A percentile compares a stretch with the other conserved stretches of the same genome.
Evolutionary conservation across 2,329 filamentous ascomycete genomes (phyloP).

Genomic region (Aspergillus clavatus): DNA sequence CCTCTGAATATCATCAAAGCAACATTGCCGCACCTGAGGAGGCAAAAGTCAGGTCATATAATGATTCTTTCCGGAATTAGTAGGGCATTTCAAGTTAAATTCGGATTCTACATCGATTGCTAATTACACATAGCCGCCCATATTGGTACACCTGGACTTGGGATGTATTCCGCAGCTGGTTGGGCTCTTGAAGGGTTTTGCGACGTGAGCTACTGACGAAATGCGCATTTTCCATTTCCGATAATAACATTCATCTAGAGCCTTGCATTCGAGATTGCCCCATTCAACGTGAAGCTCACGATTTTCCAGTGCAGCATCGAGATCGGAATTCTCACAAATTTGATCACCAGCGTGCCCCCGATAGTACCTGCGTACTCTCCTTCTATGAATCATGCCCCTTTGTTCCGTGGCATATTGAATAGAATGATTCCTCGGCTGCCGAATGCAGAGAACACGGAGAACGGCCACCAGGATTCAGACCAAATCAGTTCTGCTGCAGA

Average conservation of each 20-base stretch:
- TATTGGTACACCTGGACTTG: conserved; percentile 84
- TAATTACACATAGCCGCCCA: conserved; percentile 59
- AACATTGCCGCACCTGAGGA: conserved; percentile 70
- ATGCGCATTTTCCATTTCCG: background rate
- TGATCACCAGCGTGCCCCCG: conserved; percentile 76
- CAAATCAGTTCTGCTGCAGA: conserved; percentile 25
- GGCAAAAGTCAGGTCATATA: conserved; percentile 80
- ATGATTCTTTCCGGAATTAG: conserved; percentile 83
- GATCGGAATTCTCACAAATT: conserved; percentile 79
- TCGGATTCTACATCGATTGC: conserved; percentile 1
- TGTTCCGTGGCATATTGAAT: conserved; percentile 75
- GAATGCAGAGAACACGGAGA: conserved; percentile 33
- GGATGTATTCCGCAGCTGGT: conserved; percentile 85
- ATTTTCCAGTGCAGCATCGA: conserved; percentile 96
- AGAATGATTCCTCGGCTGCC: conserved; percentile 74
- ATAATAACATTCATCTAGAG: conserved; percentile 43
- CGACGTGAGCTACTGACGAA: conserved; percentile 52
- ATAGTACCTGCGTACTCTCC: conserved; percentile 64
- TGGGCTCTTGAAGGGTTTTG: conserved; percentile 97
- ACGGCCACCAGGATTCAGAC: conserved; percentile 13
- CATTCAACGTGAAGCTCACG: conserved; percentile 94
- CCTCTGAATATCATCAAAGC: conserved; percentile 96
- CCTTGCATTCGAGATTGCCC: conserved; percentile 90
- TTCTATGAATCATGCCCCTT: conserved; percentile 68
- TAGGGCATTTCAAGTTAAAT: conserved; percentile 21